A percentile compares a stretch with the other conserved stretches of the same genome.
Conservation (phyloP, 352 stramenopile genomes). For the Phytophthora ramorum region DNA sequence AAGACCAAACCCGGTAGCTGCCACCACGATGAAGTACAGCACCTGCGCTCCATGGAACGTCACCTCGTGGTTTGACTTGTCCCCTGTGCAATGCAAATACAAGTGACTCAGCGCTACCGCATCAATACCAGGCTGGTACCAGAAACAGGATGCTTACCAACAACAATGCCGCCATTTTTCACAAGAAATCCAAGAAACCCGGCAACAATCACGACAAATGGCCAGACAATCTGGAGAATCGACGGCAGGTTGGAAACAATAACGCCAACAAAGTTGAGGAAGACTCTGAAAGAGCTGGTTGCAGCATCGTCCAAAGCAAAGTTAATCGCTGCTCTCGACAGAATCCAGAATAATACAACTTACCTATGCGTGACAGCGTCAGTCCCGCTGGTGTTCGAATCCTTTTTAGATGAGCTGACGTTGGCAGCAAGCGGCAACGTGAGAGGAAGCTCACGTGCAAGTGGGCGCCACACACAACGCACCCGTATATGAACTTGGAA, state of each 20-base stretch:
- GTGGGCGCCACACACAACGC: background rate
- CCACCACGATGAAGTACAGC: constrained; percentile 80
- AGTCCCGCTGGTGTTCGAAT: constrained; percentile 19
- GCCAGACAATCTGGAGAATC: constrained; percentile 73
- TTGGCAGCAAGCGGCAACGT: background rate
- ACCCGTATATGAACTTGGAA: constrained; percentile 79
- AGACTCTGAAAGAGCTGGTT: constrained; percentile 45
- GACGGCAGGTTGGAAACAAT: constrained; percentile 55
- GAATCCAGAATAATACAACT: background rate
- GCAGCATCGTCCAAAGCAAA: background rate
- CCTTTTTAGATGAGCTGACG: constrained; percentile 48
- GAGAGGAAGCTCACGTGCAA: background rate
- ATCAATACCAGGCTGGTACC: background rate
- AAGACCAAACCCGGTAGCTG: constrained; percentile 63
- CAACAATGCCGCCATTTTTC: constrained; percentile 81
- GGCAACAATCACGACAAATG: constrained; percentile 64
- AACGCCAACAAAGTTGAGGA: constrained; percentile 71
- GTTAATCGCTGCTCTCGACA: constrained; percentile 4
- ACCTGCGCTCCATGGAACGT: constrained; percentile 79
- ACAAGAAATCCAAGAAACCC: constrained; percentile 71
- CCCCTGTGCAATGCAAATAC: constrained; percentile 46
- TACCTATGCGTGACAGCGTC: constrained; percentile 46
- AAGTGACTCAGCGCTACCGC: background rate
- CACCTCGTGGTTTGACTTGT: constrained; percentile 87
- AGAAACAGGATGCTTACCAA: constrained; percentile 49